phyloP scores from a whole-genome alignment of 345 rosid species.

The Citrus hindsii region DNA sequence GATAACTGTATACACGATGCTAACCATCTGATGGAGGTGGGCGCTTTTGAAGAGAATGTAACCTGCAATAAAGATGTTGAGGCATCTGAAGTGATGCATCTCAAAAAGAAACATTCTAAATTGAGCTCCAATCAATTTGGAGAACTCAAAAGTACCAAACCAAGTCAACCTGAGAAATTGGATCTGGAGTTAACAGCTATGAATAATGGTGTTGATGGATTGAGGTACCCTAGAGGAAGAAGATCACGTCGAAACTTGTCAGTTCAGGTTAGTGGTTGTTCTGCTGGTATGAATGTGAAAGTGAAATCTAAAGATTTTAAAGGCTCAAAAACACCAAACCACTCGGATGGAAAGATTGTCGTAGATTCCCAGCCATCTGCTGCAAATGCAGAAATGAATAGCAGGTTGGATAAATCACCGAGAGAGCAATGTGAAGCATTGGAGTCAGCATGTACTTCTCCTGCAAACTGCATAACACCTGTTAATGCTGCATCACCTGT shows the following conservation, averaged over 20 bases:
- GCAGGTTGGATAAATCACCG: slow-evolving; percentile 20
- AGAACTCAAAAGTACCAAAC: slow-evolving; percentile 10
- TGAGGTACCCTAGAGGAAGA: slow-evolving; percentile 44
- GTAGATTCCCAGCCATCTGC: slow-evolving; percentile 14
- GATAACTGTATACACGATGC: slow-evolving; percentile 10
- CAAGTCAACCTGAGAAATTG: slow-evolving; percentile 11
- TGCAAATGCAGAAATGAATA: slow-evolving; percentile 16
- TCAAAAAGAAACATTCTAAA: slow-evolving; percentile 22
- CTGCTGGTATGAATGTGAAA: slow-evolving; percentile 11
- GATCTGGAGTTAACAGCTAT: slow-evolving; percentile 11
- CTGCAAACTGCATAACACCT: slow-evolving; percentile 34
- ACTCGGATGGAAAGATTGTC: slow-evolving; percentile 9
- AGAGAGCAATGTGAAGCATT: slow-evolving; percentile 23
- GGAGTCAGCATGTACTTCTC: slow-evolving; percentile 30
- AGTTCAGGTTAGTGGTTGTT: slow-evolving; percentile 22
- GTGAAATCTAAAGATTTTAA: slow-evolving; percentile 5
- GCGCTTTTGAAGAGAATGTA: slow-evolving; percentile 14
- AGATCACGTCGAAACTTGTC: slow-evolving; percentile 42
- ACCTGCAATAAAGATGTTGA: slow-evolving; percentile 2
- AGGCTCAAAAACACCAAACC: slow-evolving; percentile 6
- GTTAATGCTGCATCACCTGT: slow-evolving; percentile 62
- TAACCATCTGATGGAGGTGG: slow-evolving; percentile 11
- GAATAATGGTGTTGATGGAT: slow-evolving; percentile 17
- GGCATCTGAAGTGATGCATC: slow-evolving; percentile 16
- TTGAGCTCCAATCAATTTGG: neutral